These are phyloP conservation scores for Zygnema circumcarinatum DNA, from an alignment of 139 green algal genomes.

Conservation along the genomic window DNA sequence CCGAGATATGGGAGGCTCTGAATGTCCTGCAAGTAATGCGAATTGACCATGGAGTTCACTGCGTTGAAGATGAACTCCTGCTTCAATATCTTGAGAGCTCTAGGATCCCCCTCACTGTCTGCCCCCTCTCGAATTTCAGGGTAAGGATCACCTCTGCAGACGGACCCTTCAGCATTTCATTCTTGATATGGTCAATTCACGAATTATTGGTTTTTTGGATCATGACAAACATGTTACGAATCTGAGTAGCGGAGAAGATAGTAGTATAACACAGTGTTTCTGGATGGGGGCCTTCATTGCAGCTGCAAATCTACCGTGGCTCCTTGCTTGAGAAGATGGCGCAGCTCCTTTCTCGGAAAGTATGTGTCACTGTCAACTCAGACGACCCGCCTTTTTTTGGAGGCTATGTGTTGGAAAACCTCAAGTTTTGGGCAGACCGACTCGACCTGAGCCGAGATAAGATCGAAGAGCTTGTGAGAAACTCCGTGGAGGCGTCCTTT, in stretches of 20 bases:
- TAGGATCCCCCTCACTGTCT: constrained; percentile 71
- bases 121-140: constrained; percentile 80
- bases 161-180: too few relatives aligned
- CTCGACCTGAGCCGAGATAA: neutral
- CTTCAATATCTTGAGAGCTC: constrained; percentile 55
- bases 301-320: neutral
- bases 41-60: constrained; percentile 75
- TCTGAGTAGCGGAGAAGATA: neutral
- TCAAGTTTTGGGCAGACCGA: too few relatives aligned
- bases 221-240: too few relatives aligned
- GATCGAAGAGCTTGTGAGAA: neutral
- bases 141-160: too few relatives aligned
- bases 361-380: constrained; percentile 69
- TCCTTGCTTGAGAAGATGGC: neutral
- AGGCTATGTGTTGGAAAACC: constrained; percentile 68
- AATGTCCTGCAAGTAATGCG: constrained; percentile 65
- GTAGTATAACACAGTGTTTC: neutral
- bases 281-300: neutral
- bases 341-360: constrained; percentile 25
- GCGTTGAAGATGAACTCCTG: constrained; percentile 71
- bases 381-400: constrained; percentile 77
- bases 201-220: too few relatives aligned
- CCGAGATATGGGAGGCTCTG: constrained; percentile 69
- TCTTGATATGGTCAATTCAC: too few relatives aligned
- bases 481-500: neutral